Evolutionary conservation across 306 rosid species (phyloP).

Genomic region (Quercus rubra): DNA sequence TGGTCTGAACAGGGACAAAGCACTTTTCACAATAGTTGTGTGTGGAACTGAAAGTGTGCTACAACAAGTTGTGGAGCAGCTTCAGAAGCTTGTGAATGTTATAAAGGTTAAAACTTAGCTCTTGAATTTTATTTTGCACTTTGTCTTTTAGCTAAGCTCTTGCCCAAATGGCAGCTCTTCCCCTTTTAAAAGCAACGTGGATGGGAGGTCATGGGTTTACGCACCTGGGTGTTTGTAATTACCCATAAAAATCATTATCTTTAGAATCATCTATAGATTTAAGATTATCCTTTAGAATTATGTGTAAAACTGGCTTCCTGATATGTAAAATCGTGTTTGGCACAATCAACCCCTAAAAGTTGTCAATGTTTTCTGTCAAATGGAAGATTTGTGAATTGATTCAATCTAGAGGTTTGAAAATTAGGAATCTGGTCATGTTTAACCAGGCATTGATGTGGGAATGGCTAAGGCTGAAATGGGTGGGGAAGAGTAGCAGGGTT

Average conservation of each 20-base stretch:
- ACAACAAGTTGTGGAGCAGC: conserved; percentile 73
- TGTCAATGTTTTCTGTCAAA: not conserved
- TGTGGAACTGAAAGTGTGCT: conserved; percentile 60
- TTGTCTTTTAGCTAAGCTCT: not conserved
- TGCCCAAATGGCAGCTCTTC: too few relatives aligned
- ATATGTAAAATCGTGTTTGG: not conserved
- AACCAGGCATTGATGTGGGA: too few relatives aligned
- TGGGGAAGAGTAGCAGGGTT: too few relatives aligned
- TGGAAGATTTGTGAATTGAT: too few relatives aligned
- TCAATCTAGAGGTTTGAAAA: too few relatives aligned
- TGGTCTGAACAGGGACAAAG: conserved; percentile 72
- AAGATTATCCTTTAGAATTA: not conserved
- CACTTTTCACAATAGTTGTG: conserved; percentile 75
- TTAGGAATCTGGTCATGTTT: too few relatives aligned
- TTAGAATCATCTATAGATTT: not conserved
- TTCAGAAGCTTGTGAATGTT: conserved; percentile 75
- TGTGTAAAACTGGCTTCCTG: not conserved
- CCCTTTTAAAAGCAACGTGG: too few relatives aligned
- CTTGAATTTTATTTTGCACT: not conserved
- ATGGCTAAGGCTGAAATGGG: too few relatives aligned
- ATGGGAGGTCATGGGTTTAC: too few relatives aligned
- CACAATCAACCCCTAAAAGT: not conserved
- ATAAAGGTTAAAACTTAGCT: conserved; percentile 37
- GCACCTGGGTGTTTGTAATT: too few relatives aligned
- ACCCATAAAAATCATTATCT: too few relatives aligned